A percentile compares a stretch with the other conserved stretches of the same genome.
Evolutionary conservation across 805 yeast genomes (phyloP).

Genomic region (Starmerella floricola): DNA sequence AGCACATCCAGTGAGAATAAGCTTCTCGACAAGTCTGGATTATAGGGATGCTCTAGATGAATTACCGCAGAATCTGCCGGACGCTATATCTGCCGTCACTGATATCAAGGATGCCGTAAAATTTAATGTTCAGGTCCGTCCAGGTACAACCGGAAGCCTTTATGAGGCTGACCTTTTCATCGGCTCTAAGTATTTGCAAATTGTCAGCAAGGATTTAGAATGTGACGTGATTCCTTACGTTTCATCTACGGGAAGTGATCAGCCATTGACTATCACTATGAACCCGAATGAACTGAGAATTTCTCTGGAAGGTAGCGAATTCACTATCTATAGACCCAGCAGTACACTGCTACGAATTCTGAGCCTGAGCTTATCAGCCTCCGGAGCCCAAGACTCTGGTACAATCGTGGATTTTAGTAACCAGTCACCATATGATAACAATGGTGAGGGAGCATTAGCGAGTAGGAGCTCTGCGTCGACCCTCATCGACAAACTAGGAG

Average conservation of each 20-base stretch:
- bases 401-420: neutral
- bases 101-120: conserved; percentile 6
- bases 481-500: too few species aligned
- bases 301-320: neutral
- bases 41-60: neutral
- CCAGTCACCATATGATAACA: too few species aligned
- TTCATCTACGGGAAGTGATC: neutral
- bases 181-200: conserved; percentile 7
- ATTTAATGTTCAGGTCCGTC: conserved; percentile 1
- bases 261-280: neutral
- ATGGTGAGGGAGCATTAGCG: neutral
- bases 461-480: neutral
- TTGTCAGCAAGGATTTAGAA: neutral
- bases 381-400: neutral
- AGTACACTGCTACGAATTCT: conserved; percentile 1
- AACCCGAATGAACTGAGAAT: neutral
- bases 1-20: neutral
- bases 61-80: neutral
- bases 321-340: neutral
- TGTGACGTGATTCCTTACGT: conserved; percentile 6
- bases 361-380: conserved; percentile 1
- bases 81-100: neutral
- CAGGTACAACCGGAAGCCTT: neutral
- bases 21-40: conserved; percentile 1
- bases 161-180: neutral